Conservation (phyloP, 345 rosid species). For the Acer campestre region DNA sequence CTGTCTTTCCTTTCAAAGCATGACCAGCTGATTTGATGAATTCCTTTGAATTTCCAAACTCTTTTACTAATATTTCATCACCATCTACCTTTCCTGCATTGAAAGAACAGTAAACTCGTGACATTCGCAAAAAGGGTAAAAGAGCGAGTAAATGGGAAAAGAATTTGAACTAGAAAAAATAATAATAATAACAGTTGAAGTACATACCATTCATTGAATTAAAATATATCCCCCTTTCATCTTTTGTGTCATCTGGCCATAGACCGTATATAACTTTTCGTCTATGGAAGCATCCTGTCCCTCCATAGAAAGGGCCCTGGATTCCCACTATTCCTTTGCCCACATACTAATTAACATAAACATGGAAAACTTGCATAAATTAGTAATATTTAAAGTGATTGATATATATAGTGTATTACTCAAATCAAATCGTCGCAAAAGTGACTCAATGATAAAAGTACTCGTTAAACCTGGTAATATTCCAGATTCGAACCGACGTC, state of each 20-base stretch:
- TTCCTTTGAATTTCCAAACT: conserved; percentile 55
- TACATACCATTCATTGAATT: conserved; percentile 21
- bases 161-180: too few relatives aligned
- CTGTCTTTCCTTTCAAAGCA: conserved; percentile 47
- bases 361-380: background rate
- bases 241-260: conserved; percentile 30
- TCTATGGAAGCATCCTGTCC: conserved; percentile 66
- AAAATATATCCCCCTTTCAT: conserved; percentile 13
- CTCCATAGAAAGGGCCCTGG: conserved; percentile 54
- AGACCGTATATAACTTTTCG: conserved; percentile 64
- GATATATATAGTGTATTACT: too few relatives aligned
- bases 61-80: conserved; percentile 2
- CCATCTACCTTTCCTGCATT: conserved; percentile 25
- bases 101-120: background rate
- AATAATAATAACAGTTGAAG: too few relatives aligned
- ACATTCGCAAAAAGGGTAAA: background rate
- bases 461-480: too few relatives aligned
- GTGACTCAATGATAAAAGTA: too few relatives aligned
- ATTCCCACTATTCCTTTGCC: conserved; percentile 51
- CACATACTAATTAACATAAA: conserved; percentile 19
- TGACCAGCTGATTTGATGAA: conserved; percentile 33
- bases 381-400: background rate
- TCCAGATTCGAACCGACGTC: too few relatives aligned
- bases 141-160: background rate
- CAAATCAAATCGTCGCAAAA: too few relatives aligned